Base-by-base conservation (phyloP, 2,329 filamentous ascomycete species). In the Colletotrichum acutatum region DNA sequence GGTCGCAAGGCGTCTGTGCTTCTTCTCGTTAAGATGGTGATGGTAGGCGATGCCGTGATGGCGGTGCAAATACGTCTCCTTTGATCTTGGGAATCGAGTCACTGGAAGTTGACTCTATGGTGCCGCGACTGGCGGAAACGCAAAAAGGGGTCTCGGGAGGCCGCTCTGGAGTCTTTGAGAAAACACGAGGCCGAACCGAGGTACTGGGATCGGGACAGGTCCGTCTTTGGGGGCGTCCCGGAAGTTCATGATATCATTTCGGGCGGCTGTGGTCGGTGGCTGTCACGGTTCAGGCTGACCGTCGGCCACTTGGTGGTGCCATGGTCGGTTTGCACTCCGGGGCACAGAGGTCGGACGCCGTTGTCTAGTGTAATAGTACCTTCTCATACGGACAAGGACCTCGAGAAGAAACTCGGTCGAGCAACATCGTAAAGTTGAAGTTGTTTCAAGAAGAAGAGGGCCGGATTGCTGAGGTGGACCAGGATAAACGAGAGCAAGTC, bases 211-310 rank as follows among this genome's bases (percentile, higher is more conserved):
- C 57, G 34, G 57, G 7, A 12, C 22, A 37, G 60, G 12, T 6
- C 46, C 60, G 14, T 53, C 28, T 30, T 54, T 30, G 30, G 22
- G 28, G 34, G 46, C 19, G 46, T 26, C 3, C 28, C 60, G 46
- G 46, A 63, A 9, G 4, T 49, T 37, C 28, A 24, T 68, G 37
- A 68, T 37, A 42, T 52, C 58, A 63, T 16, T 4, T 64, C 24
- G 59, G 34, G 28, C 32, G 66, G 69, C 52, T 26, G 53, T 34
- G 59, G 30, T 54, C 53, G 70, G 66, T 57, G 42, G 49, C 59
- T 53, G 42, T 72, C 24, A 30, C 70, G 37, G 30, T 52, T 54
- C 66, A 59, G 66, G 59, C 59, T 26, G 32, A 30, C 32, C 58
- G 46, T 59, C 68, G 65, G 65, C 64, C 57, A 49, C 37, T 49